A percentile compares a stretch with the other conserved stretches of the same genome.
These are phyloP conservation scores for Eucommia ulmoides DNA, from an alignment of 257 asterid genomes.

Conservation along the genomic window DNA sequence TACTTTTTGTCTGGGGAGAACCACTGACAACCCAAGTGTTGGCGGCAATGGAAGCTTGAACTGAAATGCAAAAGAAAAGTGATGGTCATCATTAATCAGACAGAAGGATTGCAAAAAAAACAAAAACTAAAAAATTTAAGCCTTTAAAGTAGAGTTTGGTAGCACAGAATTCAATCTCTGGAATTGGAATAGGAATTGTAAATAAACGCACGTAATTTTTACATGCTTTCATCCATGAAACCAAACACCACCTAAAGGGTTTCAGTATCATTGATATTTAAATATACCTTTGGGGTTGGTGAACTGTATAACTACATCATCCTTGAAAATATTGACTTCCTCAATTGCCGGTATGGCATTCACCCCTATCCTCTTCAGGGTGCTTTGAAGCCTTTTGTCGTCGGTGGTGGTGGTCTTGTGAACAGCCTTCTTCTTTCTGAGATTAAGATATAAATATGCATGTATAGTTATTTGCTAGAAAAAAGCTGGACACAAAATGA, in stretches of 20 bases:
- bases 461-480: no score
- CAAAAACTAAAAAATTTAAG: no score
- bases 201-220: no score
- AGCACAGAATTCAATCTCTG: background rate
- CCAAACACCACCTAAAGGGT: no score
- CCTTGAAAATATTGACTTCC: constrained; percentile 75
- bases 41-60: constrained; percentile 76
- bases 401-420: constrained; percentile 70
- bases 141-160: no score
- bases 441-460: background rate
- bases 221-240: no score
- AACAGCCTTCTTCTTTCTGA: constrained; percentile 78
- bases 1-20: constrained; percentile 70
- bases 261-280: no score
- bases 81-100: background rate
- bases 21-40: constrained; percentile 88
- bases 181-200: no score
- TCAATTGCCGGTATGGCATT: constrained; percentile 67
- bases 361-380: constrained; percentile 74
- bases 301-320: constrained; percentile 64
- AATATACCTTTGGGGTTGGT: constrained; percentile 56
- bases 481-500: background rate
- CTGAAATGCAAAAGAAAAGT: constrained; percentile 15
- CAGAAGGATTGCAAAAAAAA: no score
- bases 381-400: constrained; percentile 71